A percentile compares a stretch with the other conserved stretches of the same genome.
phyloP scores from a whole-genome alignment of 768 basidiomycete genomes.

The Termitomyces sp. region DNA sequence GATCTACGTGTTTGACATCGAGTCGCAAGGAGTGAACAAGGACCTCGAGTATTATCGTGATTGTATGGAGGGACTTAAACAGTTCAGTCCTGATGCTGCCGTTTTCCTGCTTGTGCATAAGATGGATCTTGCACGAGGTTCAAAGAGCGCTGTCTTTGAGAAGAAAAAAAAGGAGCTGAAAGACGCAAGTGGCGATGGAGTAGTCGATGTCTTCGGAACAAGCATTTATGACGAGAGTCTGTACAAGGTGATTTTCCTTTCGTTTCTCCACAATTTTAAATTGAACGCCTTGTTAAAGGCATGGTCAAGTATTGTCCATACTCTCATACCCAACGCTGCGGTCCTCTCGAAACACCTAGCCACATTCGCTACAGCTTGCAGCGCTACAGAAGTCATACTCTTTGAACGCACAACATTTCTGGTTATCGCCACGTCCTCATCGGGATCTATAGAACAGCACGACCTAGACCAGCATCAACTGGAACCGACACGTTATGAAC shows the following conservation, averaged over 20 bases:
- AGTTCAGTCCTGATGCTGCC: constrained; percentile 74
- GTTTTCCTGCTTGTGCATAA: constrained; percentile 94
- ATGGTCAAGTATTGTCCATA: constrained; percentile 97
- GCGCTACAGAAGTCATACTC: constrained; percentile 89
- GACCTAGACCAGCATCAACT: constrained; percentile 39
- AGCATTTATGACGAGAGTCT: constrained; percentile 97
- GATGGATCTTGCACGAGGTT: constrained; percentile 87
- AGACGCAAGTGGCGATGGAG: constrained; percentile 54
- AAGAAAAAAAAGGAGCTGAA: constrained; percentile 71
- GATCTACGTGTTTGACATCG: constrained; percentile 98
- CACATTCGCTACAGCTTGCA: constrained; percentile 81
- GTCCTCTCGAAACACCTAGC: constrained; percentile 83
- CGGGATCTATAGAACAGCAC: constrained; percentile 17
- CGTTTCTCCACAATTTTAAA: neutral
- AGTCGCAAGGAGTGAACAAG: constrained; percentile 74
- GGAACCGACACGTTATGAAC: constrained; percentile 72
- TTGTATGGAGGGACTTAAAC: constrained; percentile 77
- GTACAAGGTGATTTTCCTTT: constrained; percentile 62
- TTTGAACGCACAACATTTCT: constrained; percentile 98
- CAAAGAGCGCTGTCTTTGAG: constrained; percentile 53
- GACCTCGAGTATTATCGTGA: constrained; percentile 92
- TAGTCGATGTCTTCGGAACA: constrained; percentile 80
- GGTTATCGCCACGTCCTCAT: constrained; percentile 80
- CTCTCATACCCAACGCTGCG: constrained; percentile 91
- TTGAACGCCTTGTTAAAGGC: constrained; percentile 47